phyloP scores from a whole-genome alignment of 495 filamentous ascomycete genomes.

The Evansstolkia leycettana region DNA sequence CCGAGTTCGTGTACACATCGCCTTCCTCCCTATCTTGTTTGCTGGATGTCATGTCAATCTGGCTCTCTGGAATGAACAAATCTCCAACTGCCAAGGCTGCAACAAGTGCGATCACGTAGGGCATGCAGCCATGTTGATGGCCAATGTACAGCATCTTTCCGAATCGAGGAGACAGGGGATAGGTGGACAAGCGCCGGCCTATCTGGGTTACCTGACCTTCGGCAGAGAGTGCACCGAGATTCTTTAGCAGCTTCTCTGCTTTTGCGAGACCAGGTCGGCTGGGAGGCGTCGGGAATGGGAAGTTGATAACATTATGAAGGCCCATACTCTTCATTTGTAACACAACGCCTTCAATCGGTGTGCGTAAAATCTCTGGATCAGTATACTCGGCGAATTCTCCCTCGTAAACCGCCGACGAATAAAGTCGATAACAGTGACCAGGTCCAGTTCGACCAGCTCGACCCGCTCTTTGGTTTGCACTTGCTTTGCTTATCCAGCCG shows the following conservation, averaged over 20 bases:
- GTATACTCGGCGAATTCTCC: constrained; percentile 77
- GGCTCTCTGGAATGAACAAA: constrained; percentile 74
- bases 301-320: constrained; percentile 79
- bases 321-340: constrained; percentile 95
- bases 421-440: constrained; percentile 89
- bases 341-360: constrained; percentile 86
- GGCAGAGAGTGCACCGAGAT: constrained; percentile 54
- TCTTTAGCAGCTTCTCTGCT: constrained; percentile 74
- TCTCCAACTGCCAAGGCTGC: constrained; percentile 80
- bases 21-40: constrained; percentile 26
- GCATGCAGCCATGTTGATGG: constrained; percentile 68
- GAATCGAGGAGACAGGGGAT: constrained; percentile 82
- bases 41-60: constrained; percentile 43
- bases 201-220: constrained; percentile 64
- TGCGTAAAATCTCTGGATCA: constrained; percentile 79
- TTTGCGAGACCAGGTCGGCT: constrained; percentile 66
- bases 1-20: constrained; percentile 48
- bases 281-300: constrained; percentile 95
- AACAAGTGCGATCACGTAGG: constrained; percentile 81
- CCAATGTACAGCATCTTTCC: constrained; percentile 83
- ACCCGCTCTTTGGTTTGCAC: constrained; percentile 82
- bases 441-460: constrained; percentile 93
- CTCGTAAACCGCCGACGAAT: constrained; percentile 91
- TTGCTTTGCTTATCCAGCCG: constrained; percentile 95
- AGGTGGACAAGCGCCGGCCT: constrained; percentile 71